A percentile compares a stretch with the other conserved stretches of the same genome.
Evolutionary conservation across 108 stramenopile genomes (phyloP).

Genomic region (Heterococcus sp.): DNA sequence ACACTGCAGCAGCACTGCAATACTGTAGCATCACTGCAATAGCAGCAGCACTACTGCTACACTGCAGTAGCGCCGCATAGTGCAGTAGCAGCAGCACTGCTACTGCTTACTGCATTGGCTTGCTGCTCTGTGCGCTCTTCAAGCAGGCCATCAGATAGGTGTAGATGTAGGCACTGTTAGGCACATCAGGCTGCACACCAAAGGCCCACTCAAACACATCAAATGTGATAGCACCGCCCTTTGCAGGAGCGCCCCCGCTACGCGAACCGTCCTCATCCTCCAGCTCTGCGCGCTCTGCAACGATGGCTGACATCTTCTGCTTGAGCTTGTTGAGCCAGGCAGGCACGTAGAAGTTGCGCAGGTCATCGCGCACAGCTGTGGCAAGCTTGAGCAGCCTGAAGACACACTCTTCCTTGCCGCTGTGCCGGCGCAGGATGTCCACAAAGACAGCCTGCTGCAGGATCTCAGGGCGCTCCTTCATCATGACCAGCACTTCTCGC

Average conservation of each 20-base stretch:
- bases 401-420: conserved; percentile 8
- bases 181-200: not conserved
- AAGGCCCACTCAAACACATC: conserved; percentile 33
- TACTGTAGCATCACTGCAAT: no score
- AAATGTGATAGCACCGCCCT: not conserved
- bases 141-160: conserved; percentile 30
- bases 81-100: no score
- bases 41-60: no score
- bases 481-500: conserved; percentile 1
- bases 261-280: conserved; percentile 9
- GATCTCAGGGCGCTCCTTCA: conserved; percentile 22
- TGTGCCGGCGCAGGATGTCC: conserved; percentile 17
- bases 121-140: no score
- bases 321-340: conserved; percentile 33
- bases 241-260: not conserved
- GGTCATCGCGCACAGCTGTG: conserved; percentile 18
- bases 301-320: conserved; percentile 10
- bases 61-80: no score
- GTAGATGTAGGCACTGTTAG: conserved; percentile 21
- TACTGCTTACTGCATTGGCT: no score
- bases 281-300: conserved; percentile 12
- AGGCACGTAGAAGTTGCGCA: conserved; percentile 38
- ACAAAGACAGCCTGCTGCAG: conserved; percentile 15
- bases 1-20: no score
- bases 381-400: conserved; percentile 1